Evolutionary conservation across 2,329 filamentous ascomycete genomes (phyloP).

Genomic region (Orbilia ellipsospora): DNA sequence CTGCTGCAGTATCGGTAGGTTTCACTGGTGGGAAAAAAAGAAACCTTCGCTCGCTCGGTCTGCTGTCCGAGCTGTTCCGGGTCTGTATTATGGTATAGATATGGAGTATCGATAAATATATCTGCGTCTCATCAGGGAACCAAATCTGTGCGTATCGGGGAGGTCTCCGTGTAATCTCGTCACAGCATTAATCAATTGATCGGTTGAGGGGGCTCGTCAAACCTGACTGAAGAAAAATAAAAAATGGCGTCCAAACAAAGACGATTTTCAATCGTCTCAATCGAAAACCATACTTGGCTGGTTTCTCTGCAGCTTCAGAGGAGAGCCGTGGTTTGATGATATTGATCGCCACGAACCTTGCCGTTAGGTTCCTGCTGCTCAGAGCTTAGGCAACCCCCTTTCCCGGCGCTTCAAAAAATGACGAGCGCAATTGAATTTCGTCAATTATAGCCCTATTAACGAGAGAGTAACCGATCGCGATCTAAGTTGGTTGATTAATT

Average conservation of each 20-base stretch:
- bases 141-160: slow-evolving; percentile 11
- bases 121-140: slow-evolving; percentile 21
- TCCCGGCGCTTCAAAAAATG: slow-evolving; percentile 10
- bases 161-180: slow-evolving; percentile 14
- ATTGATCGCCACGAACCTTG: slow-evolving; percentile 40
- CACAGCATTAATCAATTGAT: background rate
- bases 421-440: background rate
- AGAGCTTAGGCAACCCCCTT: slow-evolving; percentile 40
- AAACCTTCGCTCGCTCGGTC: slow-evolving; percentile 1
- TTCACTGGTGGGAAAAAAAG: slow-evolving; percentile 21
- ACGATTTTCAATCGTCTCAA: background rate
- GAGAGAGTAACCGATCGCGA: slow-evolving; percentile 42
- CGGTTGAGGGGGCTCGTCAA: too few relatives aligned
- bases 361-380: slow-evolving; percentile 17
- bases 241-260: background rate
- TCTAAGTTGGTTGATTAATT: slow-evolving; percentile 13
- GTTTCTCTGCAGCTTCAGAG: too few relatives aligned
- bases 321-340: slow-evolving; percentile 16
- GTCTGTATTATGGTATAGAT: too few relatives aligned
- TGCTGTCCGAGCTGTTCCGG: background rate
- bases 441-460: background rate
- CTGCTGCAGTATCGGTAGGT: slow-evolving; percentile 34
- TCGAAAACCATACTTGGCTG: too few relatives aligned
- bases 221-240: background rate
- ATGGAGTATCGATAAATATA: background rate